phyloP scores from a whole-genome alignment of 202 grass and related monocot species.

The Alloteropsis angusta region DNA sequence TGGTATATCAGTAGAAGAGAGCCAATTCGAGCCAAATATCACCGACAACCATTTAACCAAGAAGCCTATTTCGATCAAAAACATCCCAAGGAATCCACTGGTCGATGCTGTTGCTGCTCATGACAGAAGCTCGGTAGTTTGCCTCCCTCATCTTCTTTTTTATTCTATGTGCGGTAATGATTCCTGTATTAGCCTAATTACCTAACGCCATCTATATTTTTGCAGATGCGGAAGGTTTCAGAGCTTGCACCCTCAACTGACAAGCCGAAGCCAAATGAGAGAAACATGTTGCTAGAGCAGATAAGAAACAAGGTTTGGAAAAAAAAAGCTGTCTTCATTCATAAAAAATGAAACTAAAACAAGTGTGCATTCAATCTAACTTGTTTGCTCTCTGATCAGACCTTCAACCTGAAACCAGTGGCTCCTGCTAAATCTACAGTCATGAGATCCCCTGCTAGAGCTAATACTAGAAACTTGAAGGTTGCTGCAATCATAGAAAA shows the following conservation, averaged over 20 bases:
- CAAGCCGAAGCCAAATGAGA: slow-evolving; percentile 43
- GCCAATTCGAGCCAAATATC: slow-evolving; percentile 28
- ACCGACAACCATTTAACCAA: slow-evolving; percentile 36
- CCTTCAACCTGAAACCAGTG: slow-evolving; percentile 79
- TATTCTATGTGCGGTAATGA: not conserved
- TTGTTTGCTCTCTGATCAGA: slow-evolving; percentile 38
- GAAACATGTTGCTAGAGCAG: slow-evolving; percentile 80
- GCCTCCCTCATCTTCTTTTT: not conserved
- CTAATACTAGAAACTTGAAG: slow-evolving; percentile 56
- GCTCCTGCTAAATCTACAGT: slow-evolving; percentile 20
- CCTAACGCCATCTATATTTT: slow-evolving; percentile 14
- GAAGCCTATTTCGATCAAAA: slow-evolving; percentile 69
- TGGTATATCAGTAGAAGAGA: slow-evolving; percentile 47
- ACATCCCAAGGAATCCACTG: slow-evolving; percentile 87
- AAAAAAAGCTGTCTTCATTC: not conserved
- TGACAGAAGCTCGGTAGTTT: slow-evolving; percentile 86
- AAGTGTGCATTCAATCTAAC: not conserved
- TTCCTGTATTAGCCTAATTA: slow-evolving; percentile 16
- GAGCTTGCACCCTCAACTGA: slow-evolving; percentile 41
- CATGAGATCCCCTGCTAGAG: slow-evolving; percentile 49
- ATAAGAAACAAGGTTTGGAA: slow-evolving; percentile 79
- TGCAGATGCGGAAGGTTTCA: slow-evolving; percentile 89
- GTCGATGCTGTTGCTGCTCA: slow-evolving; percentile 94
- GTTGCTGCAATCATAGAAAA: slow-evolving; percentile 94
- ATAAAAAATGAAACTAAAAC: not conserved